Conservation (phyloP, 805 yeast genomes). For the Maudiozyma barnettii region DNA sequence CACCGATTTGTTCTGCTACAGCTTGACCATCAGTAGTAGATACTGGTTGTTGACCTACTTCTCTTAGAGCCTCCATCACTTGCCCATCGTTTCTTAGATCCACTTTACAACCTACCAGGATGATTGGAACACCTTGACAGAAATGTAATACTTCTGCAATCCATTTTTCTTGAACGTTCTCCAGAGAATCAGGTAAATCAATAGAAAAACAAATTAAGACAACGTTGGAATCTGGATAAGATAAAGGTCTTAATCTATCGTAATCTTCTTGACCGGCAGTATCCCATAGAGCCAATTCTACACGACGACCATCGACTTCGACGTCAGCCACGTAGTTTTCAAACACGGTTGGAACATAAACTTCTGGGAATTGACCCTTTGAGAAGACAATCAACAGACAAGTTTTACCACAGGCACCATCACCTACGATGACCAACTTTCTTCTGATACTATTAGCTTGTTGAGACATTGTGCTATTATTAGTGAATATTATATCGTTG, state of each 20-base stretch:
- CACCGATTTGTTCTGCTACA: constrained; percentile 85
- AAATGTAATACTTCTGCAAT: constrained; percentile 86
- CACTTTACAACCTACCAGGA: constrained; percentile 84
- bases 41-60: constrained; percentile 73
- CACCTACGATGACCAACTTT: constrained; percentile 91
- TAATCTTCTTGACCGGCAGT: constrained; percentile 98
- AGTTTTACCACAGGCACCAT: constrained; percentile 96
- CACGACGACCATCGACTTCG: constrained; percentile 82
- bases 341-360: constrained; percentile 91
- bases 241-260: constrained; percentile 83
- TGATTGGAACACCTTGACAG: constrained; percentile 90
- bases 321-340: constrained; percentile 97
- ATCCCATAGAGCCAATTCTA: constrained; percentile 94
- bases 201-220: constrained; percentile 85
- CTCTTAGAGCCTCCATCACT: constrained; percentile 65
- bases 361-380: constrained; percentile 88
- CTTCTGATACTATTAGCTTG: constrained; percentile 37
- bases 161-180: constrained; percentile 94
- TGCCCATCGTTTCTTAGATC: constrained; percentile 78
- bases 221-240: constrained; percentile 89
- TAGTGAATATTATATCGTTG: not conserved
- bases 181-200: constrained; percentile 85
- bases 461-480: constrained; percentile 14
- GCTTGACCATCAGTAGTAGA: constrained; percentile 73
- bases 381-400: constrained; percentile 79